phyloP scores from a whole-genome alignment of 192 early-diverging fungal species.

The Entophlyctis luteolus region DNA sequence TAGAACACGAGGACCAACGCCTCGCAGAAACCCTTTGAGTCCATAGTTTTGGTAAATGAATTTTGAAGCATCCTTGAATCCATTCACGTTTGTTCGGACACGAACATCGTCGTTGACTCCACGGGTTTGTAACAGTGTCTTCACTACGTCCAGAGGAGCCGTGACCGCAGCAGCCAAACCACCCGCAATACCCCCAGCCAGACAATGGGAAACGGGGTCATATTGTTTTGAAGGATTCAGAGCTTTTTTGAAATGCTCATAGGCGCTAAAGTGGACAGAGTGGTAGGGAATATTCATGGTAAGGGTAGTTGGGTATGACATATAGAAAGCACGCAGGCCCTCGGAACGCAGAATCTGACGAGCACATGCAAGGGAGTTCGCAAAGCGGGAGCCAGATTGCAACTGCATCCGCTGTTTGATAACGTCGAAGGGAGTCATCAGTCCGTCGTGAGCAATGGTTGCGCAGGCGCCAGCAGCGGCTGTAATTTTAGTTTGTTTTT shows the following conservation, averaged over 20 bases:
- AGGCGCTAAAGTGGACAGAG: slow-evolving; percentile 86
- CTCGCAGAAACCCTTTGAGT: slow-evolving; percentile 71
- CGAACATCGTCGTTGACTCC: slow-evolving; percentile 58
- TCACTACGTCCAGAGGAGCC: slow-evolving; percentile 92
- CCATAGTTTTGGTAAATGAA: slow-evolving; percentile 77
- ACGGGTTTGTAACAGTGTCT: slow-evolving; percentile 92
- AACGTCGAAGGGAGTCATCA: slow-evolving; percentile 97
- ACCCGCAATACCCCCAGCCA: slow-evolving; percentile 84
- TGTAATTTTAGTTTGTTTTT: slow-evolving; percentile 5
- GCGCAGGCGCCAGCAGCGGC: slow-evolving; percentile 85
- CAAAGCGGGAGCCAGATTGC: slow-evolving; percentile 59
- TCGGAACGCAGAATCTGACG: slow-evolving; percentile 65
- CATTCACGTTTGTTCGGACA: slow-evolving; percentile 65
- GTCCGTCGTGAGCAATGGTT: slow-evolving; percentile 78
- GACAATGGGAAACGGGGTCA: slow-evolving; percentile 81
- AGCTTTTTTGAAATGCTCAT: slow-evolving; percentile 80
- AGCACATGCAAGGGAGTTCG: slow-evolving; percentile 67
- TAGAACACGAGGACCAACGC: slow-evolving; percentile 68
- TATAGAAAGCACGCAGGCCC: slow-evolving; percentile 85
- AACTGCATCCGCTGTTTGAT: slow-evolving; percentile 97
- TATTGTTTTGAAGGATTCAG: slow-evolving; percentile 79
- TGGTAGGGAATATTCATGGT: slow-evolving; percentile 96
- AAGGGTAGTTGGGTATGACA: slow-evolving; percentile 91
- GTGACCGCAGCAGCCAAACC: slow-evolving; percentile 82
- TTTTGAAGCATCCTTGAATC: slow-evolving; percentile 63